phyloP scores from a whole-genome alignment of 768 basidiomycete genomes.

The Pleurotus sapidus region DNA sequence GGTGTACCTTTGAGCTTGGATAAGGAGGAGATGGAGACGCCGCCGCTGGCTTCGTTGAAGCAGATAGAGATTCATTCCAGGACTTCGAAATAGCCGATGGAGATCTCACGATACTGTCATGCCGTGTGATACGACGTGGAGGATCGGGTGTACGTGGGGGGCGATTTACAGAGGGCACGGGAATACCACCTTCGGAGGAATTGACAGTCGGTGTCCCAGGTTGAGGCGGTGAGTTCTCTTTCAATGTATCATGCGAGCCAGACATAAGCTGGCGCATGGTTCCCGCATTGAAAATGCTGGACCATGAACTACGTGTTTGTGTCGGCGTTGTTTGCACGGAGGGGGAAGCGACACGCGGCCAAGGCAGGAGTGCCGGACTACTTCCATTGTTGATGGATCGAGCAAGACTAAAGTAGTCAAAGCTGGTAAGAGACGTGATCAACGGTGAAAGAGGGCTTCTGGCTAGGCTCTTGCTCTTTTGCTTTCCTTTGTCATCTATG shows the following conservation, averaged over 20 bases:
- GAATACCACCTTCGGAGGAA: slow-evolving; percentile 15
- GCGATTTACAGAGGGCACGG: slow-evolving; percentile 23
- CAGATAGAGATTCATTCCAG: slow-evolving; percentile 44
- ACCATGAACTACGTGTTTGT: slow-evolving; percentile 68
- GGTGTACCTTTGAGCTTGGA: neutral
- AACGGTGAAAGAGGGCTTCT: neutral
- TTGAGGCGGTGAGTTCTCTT: slow-evolving; percentile 39
- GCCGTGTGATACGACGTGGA: slow-evolving; percentile 18
- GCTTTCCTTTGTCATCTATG: neutral
- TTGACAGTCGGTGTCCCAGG: slow-evolving; percentile 9
- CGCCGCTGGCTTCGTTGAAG: neutral
- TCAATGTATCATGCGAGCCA: slow-evolving; percentile 52
- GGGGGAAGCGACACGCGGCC: slow-evolving; percentile 50
- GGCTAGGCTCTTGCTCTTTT: neutral
- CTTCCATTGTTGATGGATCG: slow-evolving; percentile 32
- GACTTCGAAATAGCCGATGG: slow-evolving; percentile 42
- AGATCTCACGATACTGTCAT: slow-evolving; percentile 17
- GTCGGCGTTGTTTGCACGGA: slow-evolving; percentile 29
- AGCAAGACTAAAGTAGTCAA: slow-evolving; percentile 62
- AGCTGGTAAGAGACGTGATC: slow-evolving; percentile 17
- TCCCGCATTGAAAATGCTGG: slow-evolving; percentile 68
- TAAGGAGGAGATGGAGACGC: neutral
- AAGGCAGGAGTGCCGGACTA: slow-evolving; percentile 44
- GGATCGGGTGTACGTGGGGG: slow-evolving; percentile 21
- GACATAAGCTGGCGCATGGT: slow-evolving; percentile 69